phyloP scores from a whole-genome alignment of 2,329 filamentous ascomycete species.

The Epichloe amarillans region DNA sequence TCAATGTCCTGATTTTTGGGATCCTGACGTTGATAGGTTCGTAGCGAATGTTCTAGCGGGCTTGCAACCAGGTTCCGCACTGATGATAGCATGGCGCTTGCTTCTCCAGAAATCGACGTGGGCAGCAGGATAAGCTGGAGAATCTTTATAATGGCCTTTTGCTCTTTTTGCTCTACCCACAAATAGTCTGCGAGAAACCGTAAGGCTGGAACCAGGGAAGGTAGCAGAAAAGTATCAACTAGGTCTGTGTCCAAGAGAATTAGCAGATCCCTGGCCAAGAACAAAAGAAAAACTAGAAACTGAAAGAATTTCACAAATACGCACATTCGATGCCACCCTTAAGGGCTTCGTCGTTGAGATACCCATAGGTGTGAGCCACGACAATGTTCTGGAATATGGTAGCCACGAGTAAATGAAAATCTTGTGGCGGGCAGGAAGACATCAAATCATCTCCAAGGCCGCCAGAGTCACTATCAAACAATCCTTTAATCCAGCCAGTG shows the following conservation, averaged over 20 bases:
- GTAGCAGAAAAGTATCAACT: slow-evolving; percentile 68
- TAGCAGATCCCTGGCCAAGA: neutral
- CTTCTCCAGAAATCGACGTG: slow-evolving; percentile 57
- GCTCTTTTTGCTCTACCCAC: slow-evolving; percentile 50
- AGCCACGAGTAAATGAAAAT: slow-evolving; percentile 68
- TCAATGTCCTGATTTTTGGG: slow-evolving; percentile 57
- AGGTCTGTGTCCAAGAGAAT: slow-evolving; percentile 38
- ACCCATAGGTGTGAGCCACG: slow-evolving; percentile 51
- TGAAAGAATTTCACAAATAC: slow-evolving; percentile 13
- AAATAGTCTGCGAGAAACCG: slow-evolving; percentile 59
- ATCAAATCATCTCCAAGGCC: slow-evolving; percentile 70
- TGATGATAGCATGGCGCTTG: slow-evolving; percentile 54
- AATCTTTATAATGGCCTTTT: slow-evolving; percentile 56
- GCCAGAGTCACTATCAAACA: slow-evolving; percentile 61
- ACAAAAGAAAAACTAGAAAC: neutral
- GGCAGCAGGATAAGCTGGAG: slow-evolving; percentile 60
- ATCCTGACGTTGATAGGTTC: slow-evolving; percentile 51
- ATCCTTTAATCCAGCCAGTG: slow-evolving; percentile 60
- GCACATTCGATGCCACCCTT: slow-evolving; percentile 65
- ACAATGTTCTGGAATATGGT: slow-evolving; percentile 66
- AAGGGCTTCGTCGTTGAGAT: slow-evolving; percentile 54
- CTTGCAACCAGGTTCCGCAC: slow-evolving; percentile 60
- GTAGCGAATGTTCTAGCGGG: slow-evolving; percentile 53
- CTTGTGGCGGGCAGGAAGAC: slow-evolving; percentile 68
- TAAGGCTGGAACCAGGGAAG: slow-evolving; percentile 61